Percentiles rank a stretch among this genome's conserved stretches.
These are phyloP conservation scores for Piper betle DNA, from an alignment of 164 flowering plant species.

Conservation along the genomic window DNA sequence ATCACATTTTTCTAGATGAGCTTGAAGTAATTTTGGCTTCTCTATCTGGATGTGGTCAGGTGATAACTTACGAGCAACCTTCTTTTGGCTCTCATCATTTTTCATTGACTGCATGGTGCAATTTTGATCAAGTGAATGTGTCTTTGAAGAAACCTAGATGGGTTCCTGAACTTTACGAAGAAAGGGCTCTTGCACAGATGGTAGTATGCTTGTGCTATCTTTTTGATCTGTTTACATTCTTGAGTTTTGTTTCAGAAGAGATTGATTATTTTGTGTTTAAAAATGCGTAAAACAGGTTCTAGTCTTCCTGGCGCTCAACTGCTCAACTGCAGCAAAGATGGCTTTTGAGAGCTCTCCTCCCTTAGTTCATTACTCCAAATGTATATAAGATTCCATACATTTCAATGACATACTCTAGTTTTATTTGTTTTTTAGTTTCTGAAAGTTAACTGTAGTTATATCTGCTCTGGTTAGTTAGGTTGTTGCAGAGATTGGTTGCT, in stretches of 20 bases:
- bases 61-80: slow-evolving; percentile 71
- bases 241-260: not conserved
- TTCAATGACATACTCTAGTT: not conserved
- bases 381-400: not conserved
- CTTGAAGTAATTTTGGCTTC: slow-evolving; percentile 1
- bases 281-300: slow-evolving; percentile 35
- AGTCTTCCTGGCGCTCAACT: slow-evolving; percentile 56
- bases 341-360: slow-evolving; percentile 17
- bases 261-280: not conserved
- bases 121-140: slow-evolving; percentile 17
- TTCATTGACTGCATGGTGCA: slow-evolving; percentile 24
- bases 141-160: slow-evolving; percentile 60
- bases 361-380: not conserved
- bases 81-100: slow-evolving; percentile 64
- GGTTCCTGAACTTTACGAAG: slow-evolving; percentile 49
- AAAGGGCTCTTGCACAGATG: slow-evolving; percentile 42
- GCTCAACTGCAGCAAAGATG: slow-evolving; percentile 43
- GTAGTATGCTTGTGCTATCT: slow-evolving; percentile 23
- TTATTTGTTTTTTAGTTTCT: not conserved
- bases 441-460: not conserved
- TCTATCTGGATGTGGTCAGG: slow-evolving; percentile 26
- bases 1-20: slow-evolving; percentile 4
- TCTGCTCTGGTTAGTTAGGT: slow-evolving; percentile 35
- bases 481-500: slow-evolving; percentile 31
- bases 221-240: not conserved